phyloP scores from a whole-genome alignment of 129 eudicot genomes.

The Saposhnikovia divaricata region DNA sequence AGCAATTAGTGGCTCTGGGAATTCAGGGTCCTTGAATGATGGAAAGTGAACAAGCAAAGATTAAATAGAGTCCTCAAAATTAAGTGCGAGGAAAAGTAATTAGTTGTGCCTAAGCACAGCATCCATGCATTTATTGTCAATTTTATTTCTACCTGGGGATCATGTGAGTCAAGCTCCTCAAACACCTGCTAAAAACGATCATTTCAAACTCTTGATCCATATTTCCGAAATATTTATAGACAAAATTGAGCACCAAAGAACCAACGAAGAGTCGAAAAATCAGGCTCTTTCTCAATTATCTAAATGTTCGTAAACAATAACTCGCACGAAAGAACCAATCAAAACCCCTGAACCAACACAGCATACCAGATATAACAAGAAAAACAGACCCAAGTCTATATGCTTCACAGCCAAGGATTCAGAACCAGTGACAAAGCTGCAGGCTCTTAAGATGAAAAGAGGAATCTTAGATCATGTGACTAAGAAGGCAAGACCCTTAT shows the following conservation, averaged over 20 bases:
- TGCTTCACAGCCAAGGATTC: constrained; percentile 1
- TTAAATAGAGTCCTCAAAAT: background rate
- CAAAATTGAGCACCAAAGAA: background rate
- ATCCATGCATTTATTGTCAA: background rate
- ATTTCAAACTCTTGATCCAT: background rate
- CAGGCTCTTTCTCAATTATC: background rate
- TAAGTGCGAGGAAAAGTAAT: background rate
- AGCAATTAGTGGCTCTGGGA: constrained; percentile 10
- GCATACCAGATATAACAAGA: background rate
- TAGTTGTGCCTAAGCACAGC: background rate
- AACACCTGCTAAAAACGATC: background rate
- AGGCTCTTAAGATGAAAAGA: background rate
- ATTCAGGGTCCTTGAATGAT: constrained; percentile 17
- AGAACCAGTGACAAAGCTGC: background rate
- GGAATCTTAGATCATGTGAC: constrained; percentile 7
- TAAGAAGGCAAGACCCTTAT: constrained; percentile 1
- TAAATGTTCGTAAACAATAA: background rate
- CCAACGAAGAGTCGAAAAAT: background rate
- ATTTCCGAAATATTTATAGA: background rate
- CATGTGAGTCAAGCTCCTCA: background rate
- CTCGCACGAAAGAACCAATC: background rate
- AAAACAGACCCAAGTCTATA: background rate
- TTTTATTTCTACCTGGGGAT: background rate
- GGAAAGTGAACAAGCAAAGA: background rate
- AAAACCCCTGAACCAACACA: background rate